phyloP scores from a whole-genome alignment of 805 yeast genomes.

The Saccharomycopsis oosterbeekiorum region DNA sequence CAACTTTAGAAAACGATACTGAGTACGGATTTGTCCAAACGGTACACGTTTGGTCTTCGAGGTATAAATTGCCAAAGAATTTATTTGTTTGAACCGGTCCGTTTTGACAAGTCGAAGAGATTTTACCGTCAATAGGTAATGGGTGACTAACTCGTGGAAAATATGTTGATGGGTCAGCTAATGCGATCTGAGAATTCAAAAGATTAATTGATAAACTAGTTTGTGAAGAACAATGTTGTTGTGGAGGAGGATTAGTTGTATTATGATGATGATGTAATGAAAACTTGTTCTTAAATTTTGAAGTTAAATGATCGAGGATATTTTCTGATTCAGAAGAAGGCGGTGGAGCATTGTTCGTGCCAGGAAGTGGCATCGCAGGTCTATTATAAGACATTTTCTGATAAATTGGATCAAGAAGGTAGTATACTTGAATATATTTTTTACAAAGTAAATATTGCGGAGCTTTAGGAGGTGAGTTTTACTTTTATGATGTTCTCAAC shows the following conservation, averaged over 20 bases:
- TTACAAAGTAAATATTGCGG: background rate
- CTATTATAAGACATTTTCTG: conserved; percentile 11
- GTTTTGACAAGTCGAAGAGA: conserved; percentile 24
- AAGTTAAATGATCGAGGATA: conserved; percentile 6
- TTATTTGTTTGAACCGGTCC: conserved; percentile 59
- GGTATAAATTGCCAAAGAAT: conserved; percentile 57
- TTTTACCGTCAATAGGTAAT: conserved; percentile 20
- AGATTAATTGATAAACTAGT: conserved; percentile 24
- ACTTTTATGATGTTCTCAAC: too few relatives aligned
- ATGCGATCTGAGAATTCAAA: conserved; percentile 30
- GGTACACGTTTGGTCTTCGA: conserved; percentile 43
- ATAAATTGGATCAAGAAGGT: background rate
- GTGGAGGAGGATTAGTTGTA: background rate
- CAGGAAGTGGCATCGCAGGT: conserved; percentile 17
- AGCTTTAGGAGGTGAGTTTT: background rate
- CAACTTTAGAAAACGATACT: conserved; percentile 43
- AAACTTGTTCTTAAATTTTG: conserved; percentile 4
- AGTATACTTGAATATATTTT: background rate
- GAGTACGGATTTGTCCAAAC: conserved; percentile 65
- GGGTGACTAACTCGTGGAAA: conserved; percentile 26
- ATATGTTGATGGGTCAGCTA: conserved; percentile 31
- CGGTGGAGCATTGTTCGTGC: background rate
- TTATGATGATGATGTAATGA: background rate
- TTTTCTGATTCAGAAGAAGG: background rate
- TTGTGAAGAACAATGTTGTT: background rate